Percentiles rank a stretch among this genome's conserved stretches.
These are phyloP conservation scores for Sporothrix euskadiensis DNA, from an alignment of 2,329 filamentous ascomycete genomes.

Conservation along the genomic window DNA sequence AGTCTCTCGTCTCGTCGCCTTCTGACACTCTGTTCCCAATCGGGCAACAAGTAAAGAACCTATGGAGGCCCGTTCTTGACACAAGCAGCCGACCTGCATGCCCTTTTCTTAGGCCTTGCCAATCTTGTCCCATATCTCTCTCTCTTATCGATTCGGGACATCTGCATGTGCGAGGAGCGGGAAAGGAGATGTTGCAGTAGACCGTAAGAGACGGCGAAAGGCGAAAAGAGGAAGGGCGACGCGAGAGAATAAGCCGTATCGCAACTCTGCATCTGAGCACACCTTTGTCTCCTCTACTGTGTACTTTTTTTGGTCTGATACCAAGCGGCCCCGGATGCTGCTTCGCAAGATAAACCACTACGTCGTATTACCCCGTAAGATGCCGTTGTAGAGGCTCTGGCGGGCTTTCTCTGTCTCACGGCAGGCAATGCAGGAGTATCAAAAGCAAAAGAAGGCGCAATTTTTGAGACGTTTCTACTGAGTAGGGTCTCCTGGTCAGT, in stretches of 20 bases:
- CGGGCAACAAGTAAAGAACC: constrained; percentile 21
- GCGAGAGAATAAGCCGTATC: constrained; percentile 11
- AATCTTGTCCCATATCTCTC: background rate
- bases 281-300: background rate
- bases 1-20: background rate
- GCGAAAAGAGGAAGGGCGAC: background rate
- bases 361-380: background rate
- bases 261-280: background rate
- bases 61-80: background rate
- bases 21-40: constrained; percentile 14
- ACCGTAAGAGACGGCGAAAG: background rate
- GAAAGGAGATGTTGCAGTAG: background rate
- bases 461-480: background rate
- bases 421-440: background rate
- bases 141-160: background rate
- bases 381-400: background rate
- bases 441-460: background rate
- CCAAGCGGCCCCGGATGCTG: background rate
- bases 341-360: too few relatives aligned
- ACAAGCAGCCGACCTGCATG: constrained; percentile 16
- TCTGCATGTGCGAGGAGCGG: constrained; percentile 12
- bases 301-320: background rate
- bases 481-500: background rate
- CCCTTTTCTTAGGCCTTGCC: background rate
- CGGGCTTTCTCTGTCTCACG: background rate